phyloP scores from a whole-genome alignment of 169 alveolate species.

The Cryptosporidium canis region DNA sequence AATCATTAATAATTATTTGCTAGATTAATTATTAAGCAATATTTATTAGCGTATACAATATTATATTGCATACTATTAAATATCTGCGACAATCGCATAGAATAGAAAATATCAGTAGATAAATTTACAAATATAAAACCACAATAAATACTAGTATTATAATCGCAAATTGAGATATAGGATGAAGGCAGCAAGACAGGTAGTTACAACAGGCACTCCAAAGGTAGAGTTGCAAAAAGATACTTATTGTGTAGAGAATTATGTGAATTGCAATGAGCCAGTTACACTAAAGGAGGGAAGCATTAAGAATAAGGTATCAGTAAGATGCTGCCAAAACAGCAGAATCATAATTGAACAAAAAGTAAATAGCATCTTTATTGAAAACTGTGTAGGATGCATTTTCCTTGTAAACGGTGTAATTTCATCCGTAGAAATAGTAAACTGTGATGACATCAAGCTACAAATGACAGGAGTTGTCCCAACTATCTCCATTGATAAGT shows the following conservation, averaged over 20 bases:
- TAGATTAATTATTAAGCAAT: too few relatives aligned
- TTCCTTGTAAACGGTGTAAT: conserved; percentile 74
- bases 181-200: conserved; percentile 54
- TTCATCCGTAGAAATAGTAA: conserved; percentile 69
- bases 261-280: conserved; percentile 28
- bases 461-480: conserved; percentile 75
- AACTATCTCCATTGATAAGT: conserved; percentile 70
- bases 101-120: too few relatives aligned
- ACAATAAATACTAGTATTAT: neutral
- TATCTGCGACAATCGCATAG: neutral
- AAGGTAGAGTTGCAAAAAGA: conserved; percentile 59
- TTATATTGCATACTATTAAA: too few relatives aligned
- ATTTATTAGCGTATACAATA: too few relatives aligned
- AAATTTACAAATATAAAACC: too few relatives aligned
- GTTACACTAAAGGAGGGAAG: conserved; percentile 39
- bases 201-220: conserved; percentile 45
- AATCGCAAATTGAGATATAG: neutral
- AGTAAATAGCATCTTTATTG: conserved; percentile 67
- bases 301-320: conserved; percentile 44
- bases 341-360: conserved; percentile 68
- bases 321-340: conserved; percentile 61
- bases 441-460: conserved; percentile 61
- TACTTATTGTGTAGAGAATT: conserved; percentile 38
- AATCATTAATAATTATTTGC: too few relatives aligned
- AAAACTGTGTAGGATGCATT: conserved; percentile 69